Evolutionary conservation across 768 basidiomycete species (phyloP), one percentile per base, ranked within the genome.

Genomic region (Amanita thiersii): DNA sequence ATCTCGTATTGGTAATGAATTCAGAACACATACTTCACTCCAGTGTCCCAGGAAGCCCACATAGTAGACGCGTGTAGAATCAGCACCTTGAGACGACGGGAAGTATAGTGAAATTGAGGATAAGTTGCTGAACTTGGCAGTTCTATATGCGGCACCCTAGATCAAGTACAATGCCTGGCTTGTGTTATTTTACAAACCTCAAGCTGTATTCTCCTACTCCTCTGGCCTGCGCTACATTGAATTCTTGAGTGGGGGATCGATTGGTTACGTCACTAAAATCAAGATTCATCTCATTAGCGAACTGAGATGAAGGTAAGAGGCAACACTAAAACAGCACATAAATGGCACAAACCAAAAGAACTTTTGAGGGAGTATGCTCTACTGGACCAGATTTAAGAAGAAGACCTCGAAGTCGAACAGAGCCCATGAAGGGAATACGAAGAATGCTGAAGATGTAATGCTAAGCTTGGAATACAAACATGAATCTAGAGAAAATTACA

Each of bases 141-240:
- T 73, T 63, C 91, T 94, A 30, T 19, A 42, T 1, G 11, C 28
- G 18, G 42, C 6, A 18, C 18, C 30, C 37, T 12, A 38, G 31
- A 34, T 29, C 17, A 28, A 14, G 28, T 18, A 34, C 19, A 11
- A n/a, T n/a, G 19, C 20, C 30, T 20, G 10, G 12, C 32, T 39
- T 39, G 12, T 39, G n/a, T 15, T 15, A 36, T 32, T 29, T 21
- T 17, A 61, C 72, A 44, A 56, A 84, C 92, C 84, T 86, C 43
- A 93, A 68, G 29, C 80, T 67, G 55, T 93, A 94, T 59, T 93
- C 89, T 29, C 85, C 89, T 9, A 89, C 73, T 41, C 89, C 86
- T 44, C 79, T 68, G 9, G 77, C 76, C 50, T 81, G 72, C 0
- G 81, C 75, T 4, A 91, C 64, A 10, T 72, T 65, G 33, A 92